Evolutionary conservation across 352 stramenopile species (phyloP), one percentile per base, ranked within the genome.

Genomic region (Phytophthora boehmeriae): DNA sequence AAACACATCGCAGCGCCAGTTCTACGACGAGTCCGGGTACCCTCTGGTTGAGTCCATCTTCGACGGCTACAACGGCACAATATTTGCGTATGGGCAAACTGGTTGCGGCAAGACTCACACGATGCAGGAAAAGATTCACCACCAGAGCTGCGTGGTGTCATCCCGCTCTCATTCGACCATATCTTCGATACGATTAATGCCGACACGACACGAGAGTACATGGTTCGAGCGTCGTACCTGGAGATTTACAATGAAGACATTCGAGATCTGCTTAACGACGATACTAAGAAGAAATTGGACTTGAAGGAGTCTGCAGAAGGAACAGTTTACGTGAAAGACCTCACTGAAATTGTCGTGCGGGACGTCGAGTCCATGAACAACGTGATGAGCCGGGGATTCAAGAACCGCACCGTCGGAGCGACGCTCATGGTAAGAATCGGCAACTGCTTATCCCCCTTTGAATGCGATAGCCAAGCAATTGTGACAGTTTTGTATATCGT

Each of bases 171-270:
- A 9, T 94, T 94, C 61, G 84, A 93, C 55, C 86, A 96, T 57
- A 90, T 96, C 53, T 96, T 96, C 39, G 85, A 96, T 34, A 92
- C 81, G 17, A 94, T 96, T 50, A 77, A 78, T 36, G 71, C 83
- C 19, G 83, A 95, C 36, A 71, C 71, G 8, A 76, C 64, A 5
- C 69, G 73, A 9, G 84, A 95, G 49, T 92, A 95, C 59, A 93
- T 92, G 86, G 83, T 92, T 6, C 79, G 86, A 47, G 86, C 82
- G 32, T 97, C 89, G 43, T 98, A 97, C 68, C 74, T 98, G 19
- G 94, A 98, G 64, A 98, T 98, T 46, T 98, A 98, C 82, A 98
- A 98, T 57, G 94, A 98, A 54, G 89, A 96, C 51, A 97, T 98
- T 46, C 80, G 87, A 19, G 95, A 98, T 64, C 64, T 98, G 14